These are phyloP conservation scores for Naematelia aurantialba DNA, from an alignment of 768 basidiomycete species.

Conservation along the genomic window DNA sequence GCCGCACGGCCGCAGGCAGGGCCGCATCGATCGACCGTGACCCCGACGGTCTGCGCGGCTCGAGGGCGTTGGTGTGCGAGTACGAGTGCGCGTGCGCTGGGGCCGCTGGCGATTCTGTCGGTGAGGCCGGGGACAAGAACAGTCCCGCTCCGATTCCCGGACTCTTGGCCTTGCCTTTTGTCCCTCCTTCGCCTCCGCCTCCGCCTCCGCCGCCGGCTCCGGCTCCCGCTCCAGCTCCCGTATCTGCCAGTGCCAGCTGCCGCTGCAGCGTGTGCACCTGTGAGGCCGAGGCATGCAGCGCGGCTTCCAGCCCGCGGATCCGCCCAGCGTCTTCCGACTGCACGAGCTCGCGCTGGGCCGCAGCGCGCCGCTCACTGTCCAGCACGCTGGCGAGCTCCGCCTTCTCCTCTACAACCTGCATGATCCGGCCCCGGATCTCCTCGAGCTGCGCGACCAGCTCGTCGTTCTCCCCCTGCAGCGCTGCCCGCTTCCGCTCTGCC, in stretches of 20 bases:
- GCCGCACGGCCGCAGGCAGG: conserved; percentile 40
- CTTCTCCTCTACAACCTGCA: conserved; percentile 45
- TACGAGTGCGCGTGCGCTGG: conserved; percentile 1
- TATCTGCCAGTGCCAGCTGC: no score
- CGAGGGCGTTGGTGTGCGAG: neutral
- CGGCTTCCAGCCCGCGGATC: conserved; percentile 28
- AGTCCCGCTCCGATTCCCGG: no score
- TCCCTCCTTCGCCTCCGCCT: no score
- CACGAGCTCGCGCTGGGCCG: conserved; percentile 15
- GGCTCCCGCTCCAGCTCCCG: no score
- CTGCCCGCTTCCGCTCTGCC: conserved; percentile 35
- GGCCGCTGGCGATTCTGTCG: no score
- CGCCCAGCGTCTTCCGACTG: conserved; percentile 25
- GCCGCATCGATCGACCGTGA: conserved; percentile 35
- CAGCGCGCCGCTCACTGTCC: conserved; percentile 4
- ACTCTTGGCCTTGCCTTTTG: no score
- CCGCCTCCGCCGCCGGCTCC: no score
- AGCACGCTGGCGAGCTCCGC: neutral
- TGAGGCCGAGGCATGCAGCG: conserved; percentile 30
- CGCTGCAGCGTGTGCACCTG: conserved; percentile 36
- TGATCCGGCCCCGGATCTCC: conserved; percentile 46
- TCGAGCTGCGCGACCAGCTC: conserved; percentile 44
- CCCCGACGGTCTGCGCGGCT: neutral
- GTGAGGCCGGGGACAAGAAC: no score
- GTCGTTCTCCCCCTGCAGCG: conserved; percentile 43